phyloP scores from a whole-genome alignment of 345 rosid species.

The Reutealis trisperma region DNA sequence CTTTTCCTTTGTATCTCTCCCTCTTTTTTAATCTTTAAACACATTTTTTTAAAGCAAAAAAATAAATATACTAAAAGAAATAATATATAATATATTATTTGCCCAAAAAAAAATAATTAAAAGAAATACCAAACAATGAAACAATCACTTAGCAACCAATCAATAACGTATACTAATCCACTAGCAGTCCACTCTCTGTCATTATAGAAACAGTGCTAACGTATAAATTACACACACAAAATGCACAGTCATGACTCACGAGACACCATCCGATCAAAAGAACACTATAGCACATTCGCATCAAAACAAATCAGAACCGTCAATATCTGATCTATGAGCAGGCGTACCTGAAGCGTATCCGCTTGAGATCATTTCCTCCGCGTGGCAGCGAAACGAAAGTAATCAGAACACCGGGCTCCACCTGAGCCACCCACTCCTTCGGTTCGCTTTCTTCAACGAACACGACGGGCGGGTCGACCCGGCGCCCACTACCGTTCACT shows the following conservation, averaged over 20 bases:
- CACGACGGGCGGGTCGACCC: constrained; percentile 32
- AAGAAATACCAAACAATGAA: background rate
- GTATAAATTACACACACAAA: background rate
- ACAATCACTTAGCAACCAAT: constrained; percentile 20
- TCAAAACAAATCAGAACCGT: constrained; percentile 26
- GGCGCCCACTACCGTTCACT: constrained; percentile 30
- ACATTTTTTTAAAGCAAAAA: background rate
- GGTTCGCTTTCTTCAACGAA: constrained; percentile 37
- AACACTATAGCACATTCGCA: no score
- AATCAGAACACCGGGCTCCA: constrained; percentile 41
- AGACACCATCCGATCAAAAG: constrained; percentile 36
- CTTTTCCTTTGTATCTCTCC: background rate
- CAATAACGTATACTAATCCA: constrained; percentile 20
- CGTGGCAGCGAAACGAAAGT: constrained; percentile 32
- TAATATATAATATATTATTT: no score
- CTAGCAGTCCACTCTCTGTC: constrained; percentile 5
- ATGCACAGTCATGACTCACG: background rate
- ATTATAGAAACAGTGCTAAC: background rate
- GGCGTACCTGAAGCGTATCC: constrained; percentile 39
- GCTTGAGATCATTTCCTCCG: constrained; percentile 41
- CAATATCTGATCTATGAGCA: background rate
- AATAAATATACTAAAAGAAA: background rate
- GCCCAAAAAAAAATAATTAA: no score
- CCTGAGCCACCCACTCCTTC: constrained; percentile 41
- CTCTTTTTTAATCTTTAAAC: no score